Evolutionary conservation across 345 rosid species (phyloP), one percentile per base, ranked within the genome.

Genomic region (Euclidium syriacum): DNA sequence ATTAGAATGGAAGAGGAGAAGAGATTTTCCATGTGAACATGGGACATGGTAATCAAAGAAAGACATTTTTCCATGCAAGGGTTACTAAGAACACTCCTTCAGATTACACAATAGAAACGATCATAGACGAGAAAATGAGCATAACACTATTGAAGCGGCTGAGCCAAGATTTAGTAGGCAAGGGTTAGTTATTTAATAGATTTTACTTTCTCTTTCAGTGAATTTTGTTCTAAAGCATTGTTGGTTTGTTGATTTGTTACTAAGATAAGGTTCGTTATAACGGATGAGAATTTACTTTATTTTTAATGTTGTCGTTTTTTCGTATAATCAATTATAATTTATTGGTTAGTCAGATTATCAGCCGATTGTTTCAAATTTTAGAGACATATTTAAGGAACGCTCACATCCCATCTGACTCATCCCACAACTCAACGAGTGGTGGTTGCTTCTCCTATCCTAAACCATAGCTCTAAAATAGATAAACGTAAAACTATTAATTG

Each of bases 81-180:
- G 79, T 94, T 77, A 81, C 82, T 0, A 85, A 84, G 74, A 80
- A 79, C 63, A 68, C 70, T 18, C 75, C 83, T 48, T 74, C 73
- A 73, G 96, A 95, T 48, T 85, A 78, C 78, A 78, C 83, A 34
- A 78, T 94, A 43, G 92, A 94, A 70, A 87, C 99, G 14, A 56
- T 73, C 62, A 83, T 94, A 62, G 97, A 87, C 73, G 99, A 96
- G 58, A 84, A 76, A 78, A 80, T 84, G 73, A 78, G 54, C 80
- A 80, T 25, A 66, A 35, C 54, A 39, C 77, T 67, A 50, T 73
- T 64, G 73, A 24, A 48, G 56, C 14, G 14, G 29, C 17, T 42
- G n/a, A n/a, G n/a, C 30, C 63, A 47, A 47, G 64, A 52, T 16
- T n/a, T 39, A 54, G 52, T 48, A 11, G 64, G 67, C 6, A 59